Conservation (phyloP, 2,329 filamentous ascomycete species). For the Emericellopsis atlantica region DNA sequence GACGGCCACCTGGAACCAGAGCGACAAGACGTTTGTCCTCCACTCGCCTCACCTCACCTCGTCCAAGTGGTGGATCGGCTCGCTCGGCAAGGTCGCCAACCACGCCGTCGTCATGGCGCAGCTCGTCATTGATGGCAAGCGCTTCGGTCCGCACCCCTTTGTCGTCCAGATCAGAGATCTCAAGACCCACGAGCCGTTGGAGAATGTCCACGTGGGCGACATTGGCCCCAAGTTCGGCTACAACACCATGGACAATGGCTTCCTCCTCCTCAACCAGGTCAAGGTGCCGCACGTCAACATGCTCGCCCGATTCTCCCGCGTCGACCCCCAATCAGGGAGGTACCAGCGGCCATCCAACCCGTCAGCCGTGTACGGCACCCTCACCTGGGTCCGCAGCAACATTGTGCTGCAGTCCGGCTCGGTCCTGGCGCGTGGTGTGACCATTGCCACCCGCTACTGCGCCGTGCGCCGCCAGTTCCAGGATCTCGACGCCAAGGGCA, state of each 20-base stretch:
- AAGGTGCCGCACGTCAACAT: conserved; percentile 62
- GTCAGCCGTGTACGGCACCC: conserved; percentile 1
- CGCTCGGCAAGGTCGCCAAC: conserved; percentile 63
- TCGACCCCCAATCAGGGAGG: conserved; percentile 46
- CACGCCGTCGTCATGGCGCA: conserved; percentile 72
- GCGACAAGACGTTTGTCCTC: conserved; percentile 48
- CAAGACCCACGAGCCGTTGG: conserved; percentile 27
- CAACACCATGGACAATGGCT: conserved; percentile 76
- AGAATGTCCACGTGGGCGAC: conserved; percentile 65
- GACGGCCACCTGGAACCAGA: conserved; percentile 5
- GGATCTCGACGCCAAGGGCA: conserved; percentile 51
- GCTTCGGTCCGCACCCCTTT: conserved; percentile 65
- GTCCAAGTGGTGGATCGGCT: conserved; percentile 80
- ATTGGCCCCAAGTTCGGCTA: conserved; percentile 73
- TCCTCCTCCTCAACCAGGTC: conserved; percentile 63
- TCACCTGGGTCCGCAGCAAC: conserved; percentile 1
- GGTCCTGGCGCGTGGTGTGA: conserved; percentile 62
- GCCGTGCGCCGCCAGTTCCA: conserved; percentile 68
- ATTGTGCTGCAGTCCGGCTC: conserved; percentile 28
- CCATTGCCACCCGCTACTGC: conserved; percentile 64
- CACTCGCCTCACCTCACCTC: conserved; percentile 64
- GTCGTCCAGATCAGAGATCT: conserved; percentile 54
- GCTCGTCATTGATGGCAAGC: conserved; percentile 49
- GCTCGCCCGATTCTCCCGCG: conserved; percentile 56
- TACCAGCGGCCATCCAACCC: conserved; percentile 1